phyloP scores from a whole-genome alignment of 371 early-diverging fungal species.

The Apophysomyces trapeziformis region DNA sequence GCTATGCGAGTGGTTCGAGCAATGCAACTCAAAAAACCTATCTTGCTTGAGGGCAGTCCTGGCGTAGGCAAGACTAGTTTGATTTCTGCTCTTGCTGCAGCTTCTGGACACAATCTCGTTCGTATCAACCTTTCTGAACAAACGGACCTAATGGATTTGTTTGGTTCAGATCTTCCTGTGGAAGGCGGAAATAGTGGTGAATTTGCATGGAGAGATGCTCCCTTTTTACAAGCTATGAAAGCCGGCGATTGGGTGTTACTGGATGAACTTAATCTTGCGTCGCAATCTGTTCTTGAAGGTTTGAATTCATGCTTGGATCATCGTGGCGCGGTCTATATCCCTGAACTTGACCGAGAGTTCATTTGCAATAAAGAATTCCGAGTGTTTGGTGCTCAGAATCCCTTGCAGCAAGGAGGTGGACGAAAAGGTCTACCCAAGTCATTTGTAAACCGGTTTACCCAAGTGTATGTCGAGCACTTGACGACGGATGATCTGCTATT shows the following conservation, averaged over 20 bases:
- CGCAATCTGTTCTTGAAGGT: constrained; percentile 99
- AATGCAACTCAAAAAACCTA: constrained; percentile 90
- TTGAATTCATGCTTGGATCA: constrained; percentile 99
- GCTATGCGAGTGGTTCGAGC: constrained; percentile 94
- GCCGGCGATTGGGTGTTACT: constrained; percentile 98
- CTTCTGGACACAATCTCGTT: constrained; percentile 83
- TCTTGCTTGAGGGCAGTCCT: constrained; percentile 97
- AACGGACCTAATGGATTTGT: constrained; percentile 99
- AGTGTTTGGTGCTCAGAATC: constrained; percentile 99
- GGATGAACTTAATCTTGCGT: constrained; percentile 99
- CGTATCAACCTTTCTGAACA: constrained; percentile 99
- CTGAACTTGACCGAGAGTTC: constrained; percentile 91
- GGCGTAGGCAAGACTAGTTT: constrained; percentile 99
- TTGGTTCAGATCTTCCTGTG: constrained; percentile 97
- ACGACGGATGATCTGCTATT: constrained; percentile 75
- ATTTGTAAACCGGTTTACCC: constrained; percentile 98
- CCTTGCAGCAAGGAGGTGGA: constrained; percentile 96
- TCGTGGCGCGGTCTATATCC: constrained; percentile 94
- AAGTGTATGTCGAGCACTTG: constrained; percentile 91
- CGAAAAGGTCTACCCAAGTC: constrained; percentile 99
- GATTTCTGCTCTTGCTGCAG: constrained; percentile 83
- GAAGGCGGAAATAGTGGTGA: constrained; percentile 87
- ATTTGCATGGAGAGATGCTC: constrained; percentile 97
- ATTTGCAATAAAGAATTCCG: constrained; percentile 83
- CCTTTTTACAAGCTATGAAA: constrained; percentile 96